A percentile compares a stretch with the other conserved stretches of the same genome.
phyloP scores from a whole-genome alignment of 2,329 filamentous ascomycete species.

The Botryotinia calthae region DNA sequence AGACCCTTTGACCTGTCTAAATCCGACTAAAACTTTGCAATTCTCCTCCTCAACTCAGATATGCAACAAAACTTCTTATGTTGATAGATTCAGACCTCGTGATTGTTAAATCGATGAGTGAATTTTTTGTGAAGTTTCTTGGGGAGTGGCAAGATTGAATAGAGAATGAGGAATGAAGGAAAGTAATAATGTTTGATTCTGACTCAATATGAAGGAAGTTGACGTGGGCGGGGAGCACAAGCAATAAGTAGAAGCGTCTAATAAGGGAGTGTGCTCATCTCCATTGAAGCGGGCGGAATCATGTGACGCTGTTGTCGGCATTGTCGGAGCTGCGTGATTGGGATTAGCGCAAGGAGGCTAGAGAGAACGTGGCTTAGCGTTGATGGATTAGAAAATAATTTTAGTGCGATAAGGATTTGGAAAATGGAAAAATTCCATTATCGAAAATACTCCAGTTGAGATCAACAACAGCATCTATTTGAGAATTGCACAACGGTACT shows the following conservation, averaged over 20 bases:
- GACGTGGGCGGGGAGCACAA: constrained; percentile 19
- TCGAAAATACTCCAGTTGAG: not conserved
- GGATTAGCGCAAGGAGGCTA: not conserved
- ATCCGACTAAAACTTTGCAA: not conserved
- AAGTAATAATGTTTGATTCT: not conserved
- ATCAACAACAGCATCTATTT: constrained; percentile 15
- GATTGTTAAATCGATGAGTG: not conserved
- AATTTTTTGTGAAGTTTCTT: not conserved
- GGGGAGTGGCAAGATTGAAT: not conserved
- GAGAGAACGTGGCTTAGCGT: not conserved
- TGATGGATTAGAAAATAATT: constrained; percentile 21
- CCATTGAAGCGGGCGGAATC: constrained; percentile 13
- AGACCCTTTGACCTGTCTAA: not conserved
- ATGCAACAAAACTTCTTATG: constrained; percentile 22
- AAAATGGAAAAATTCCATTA: constrained; percentile 17
- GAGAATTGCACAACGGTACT: constrained; percentile 14
- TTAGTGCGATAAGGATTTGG: constrained; percentile 20
- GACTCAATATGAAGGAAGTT: not conserved
- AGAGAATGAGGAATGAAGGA: not conserved
- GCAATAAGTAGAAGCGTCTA: constrained; percentile 18
- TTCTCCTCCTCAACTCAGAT: constrained; percentile 20
- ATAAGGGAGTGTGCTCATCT: constrained; percentile 3
- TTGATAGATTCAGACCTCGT: constrained; percentile 20
- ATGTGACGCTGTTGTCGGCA: constrained; percentile 4
- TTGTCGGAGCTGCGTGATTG: constrained; percentile 5